Base-by-base conservation (phyloP, 495 filamentous ascomycete genomes). In the Podospora didyma region DNA sequence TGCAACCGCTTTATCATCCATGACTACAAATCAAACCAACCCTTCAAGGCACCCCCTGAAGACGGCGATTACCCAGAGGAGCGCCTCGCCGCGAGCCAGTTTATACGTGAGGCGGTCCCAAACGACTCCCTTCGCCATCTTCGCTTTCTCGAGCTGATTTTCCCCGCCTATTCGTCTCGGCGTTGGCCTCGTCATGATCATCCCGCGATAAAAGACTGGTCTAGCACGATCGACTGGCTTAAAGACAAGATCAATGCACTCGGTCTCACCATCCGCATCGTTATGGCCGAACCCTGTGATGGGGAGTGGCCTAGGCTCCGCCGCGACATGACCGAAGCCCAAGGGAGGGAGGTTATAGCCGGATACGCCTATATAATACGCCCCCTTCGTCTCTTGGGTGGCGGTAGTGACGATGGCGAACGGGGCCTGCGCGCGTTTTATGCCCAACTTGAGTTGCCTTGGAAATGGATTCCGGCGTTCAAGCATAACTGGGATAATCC, bases 71-170 rank as follows among this genome's bases (percentile, higher is more conserved):
- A 52, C 39, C 22, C 22, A 7, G 7, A 47, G 12, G 41, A 26
- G 21, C 17, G 22, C 21, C 16, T 57, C 23, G 55, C 48, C 5
- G 47, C 24, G n/a, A 37, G 34, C 21, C 17, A 10, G 37, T 57
- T 57, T 44, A 24, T 57, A 19, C 6, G 26, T 11, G 26, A 35
- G 14, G 39, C 44, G 7, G 47, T 57, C 2, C 55, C 55, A 3
- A 26, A 3, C 14, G 16, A 19, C 7, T 52, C 39, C 24, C 48
- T 57, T 6, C 2, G 35, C 47, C 9, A 51, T 10, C 34, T 57
- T n/a, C 55, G 55, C 48, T 35, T 46, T 7, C 39, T 57, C 19
- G 55, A 57, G 35, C 23, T 57, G 17, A 39, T 52, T 2, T 57
- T 51, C 21, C 39, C 55, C 12, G 35, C 48, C 9, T 51, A 46